Evolutionary conservation across 2,329 filamentous ascomycete species (phyloP).

Genomic region (Colletotrichum magnum): DNA sequence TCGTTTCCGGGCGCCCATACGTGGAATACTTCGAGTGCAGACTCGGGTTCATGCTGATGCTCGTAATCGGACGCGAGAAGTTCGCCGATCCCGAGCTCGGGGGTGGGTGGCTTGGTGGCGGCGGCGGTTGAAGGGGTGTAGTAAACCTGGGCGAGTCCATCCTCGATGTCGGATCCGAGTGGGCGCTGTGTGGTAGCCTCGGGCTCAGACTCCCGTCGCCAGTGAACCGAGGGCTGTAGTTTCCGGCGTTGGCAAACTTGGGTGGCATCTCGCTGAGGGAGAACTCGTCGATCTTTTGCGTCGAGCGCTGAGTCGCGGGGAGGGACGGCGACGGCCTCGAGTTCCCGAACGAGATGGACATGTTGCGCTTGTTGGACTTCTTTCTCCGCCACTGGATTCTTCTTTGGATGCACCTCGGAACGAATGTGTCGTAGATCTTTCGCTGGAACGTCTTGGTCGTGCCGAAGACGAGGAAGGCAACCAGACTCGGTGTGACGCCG

Average conservation of each 20-base stretch:
- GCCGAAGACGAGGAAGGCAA: conserved; percentile 46
- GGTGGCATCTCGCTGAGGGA: conserved; percentile 17
- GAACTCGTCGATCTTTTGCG: conserved; percentile 1
- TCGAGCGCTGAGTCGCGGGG: neutral
- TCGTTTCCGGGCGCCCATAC: neutral
- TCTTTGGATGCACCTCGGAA: conserved; percentile 5
- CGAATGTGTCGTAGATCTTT: conserved; percentile 19
- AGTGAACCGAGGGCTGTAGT: conserved; percentile 8
- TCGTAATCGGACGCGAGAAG: conserved; percentile 4
- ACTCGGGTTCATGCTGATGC: conserved; percentile 11
- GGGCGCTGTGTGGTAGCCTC: neutral
- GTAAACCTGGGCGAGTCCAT: neutral
- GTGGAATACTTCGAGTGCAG: conserved; percentile 8
- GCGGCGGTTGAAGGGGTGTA: neutral
- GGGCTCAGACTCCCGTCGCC: conserved; percentile 3
- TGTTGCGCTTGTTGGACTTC: neutral
- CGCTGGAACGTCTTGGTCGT: conserved; percentile 44
- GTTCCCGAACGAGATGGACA: conserved; percentile 14
- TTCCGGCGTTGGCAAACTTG: neutral
- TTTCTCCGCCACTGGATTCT: neutral
- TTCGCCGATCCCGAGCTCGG: neutral
- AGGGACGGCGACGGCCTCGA: neutral
- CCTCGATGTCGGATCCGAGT: neutral
- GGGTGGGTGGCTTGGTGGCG: neutral
- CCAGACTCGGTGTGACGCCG: conserved; percentile 44